These are phyloP conservation scores for Hyphopichia pseudoburtonii DNA, from an alignment of 1,139 yeast species.

Conservation along the genomic window DNA sequence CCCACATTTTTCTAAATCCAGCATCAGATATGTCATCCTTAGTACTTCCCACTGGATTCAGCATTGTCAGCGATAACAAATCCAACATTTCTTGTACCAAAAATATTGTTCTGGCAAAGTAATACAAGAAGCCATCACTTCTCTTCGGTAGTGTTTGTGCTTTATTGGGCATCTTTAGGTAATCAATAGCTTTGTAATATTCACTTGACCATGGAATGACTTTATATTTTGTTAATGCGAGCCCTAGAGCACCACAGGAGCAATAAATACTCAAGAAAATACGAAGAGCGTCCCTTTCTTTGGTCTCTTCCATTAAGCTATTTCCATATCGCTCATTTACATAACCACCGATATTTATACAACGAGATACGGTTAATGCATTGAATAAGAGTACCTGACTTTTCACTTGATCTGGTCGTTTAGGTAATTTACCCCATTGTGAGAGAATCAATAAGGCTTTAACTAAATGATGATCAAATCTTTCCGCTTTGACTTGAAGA, in stretches of 20 bases:
- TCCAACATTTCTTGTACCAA: conserved; percentile 47
- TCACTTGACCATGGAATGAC: conserved; percentile 47
- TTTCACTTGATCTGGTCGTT: conserved; percentile 49
- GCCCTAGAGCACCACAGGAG: conserved; percentile 50
- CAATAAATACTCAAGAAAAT: conserved; percentile 48
- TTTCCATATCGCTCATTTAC: conserved; percentile 8
- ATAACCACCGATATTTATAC: conserved; percentile 37
- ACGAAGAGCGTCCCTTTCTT: conserved; percentile 40
- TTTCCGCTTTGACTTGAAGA: conserved; percentile 43
- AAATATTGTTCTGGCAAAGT: conserved; percentile 37
- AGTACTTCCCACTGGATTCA: not conserved
- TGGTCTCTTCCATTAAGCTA: conserved; percentile 22
- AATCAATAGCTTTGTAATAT: conserved; percentile 37
- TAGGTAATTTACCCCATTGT: conserved; percentile 52
- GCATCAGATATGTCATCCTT: conserved; percentile 10
- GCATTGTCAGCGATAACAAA: conserved; percentile 15
- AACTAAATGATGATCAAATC: conserved; percentile 40
- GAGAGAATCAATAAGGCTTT: conserved; percentile 46
- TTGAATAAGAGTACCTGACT: conserved; percentile 50
- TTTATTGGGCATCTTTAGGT: conserved; percentile 16
- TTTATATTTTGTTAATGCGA: conserved; percentile 50
- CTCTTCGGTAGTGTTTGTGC: conserved; percentile 24
- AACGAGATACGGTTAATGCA: conserved; percentile 45
- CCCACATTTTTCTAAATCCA: conserved; percentile 15
- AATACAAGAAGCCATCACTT: conserved; percentile 38